Percentiles rank a stretch among this genome's conserved stretches.
Conservation (phyloP, 2,329 filamentous ascomycete genomes). For the Aureobasidium melanogenum region DNA sequence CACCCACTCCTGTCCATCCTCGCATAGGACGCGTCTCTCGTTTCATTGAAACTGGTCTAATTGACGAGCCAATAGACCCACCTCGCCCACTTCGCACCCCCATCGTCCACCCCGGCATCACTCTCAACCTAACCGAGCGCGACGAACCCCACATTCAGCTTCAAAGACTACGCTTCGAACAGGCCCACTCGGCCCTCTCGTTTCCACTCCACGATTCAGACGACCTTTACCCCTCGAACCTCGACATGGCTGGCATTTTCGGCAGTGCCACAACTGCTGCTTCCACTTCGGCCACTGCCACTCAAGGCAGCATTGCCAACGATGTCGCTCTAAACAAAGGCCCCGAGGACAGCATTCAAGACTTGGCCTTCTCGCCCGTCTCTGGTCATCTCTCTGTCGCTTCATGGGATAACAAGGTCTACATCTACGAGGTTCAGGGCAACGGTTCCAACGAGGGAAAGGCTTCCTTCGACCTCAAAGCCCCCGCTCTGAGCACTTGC, state of each 20-base stretch:
- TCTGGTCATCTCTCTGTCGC: constrained; percentile 78
- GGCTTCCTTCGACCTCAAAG: constrained; percentile 77
- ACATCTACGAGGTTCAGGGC: constrained; percentile 83
- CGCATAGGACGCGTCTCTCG: background rate
- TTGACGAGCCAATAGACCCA: background rate
- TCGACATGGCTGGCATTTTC: constrained; percentile 57
- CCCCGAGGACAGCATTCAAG: constrained; percentile 83
- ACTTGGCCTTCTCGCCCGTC: constrained; percentile 69
- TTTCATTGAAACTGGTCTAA: background rate
- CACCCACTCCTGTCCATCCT: background rate
- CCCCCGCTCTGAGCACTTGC: constrained; percentile 72
- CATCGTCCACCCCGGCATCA: background rate
- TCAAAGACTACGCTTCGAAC: background rate
- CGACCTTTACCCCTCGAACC: background rate
- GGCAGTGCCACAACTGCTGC: constrained; percentile 41
- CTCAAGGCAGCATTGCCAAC: constrained; percentile 81
- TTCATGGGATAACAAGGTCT: constrained; percentile 97
- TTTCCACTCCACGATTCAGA: background rate
- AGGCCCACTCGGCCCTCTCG: background rate
- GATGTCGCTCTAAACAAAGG: constrained; percentile 72
- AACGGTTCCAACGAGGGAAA: constrained; percentile 76
- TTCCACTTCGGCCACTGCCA: constrained; percentile 51
- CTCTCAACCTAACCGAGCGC: background rate
- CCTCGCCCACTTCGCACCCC: background rate
- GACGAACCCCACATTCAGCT: background rate